A percentile compares a stretch with the other conserved stretches of the same genome.
These are phyloP conservation scores for Murraya koenigii DNA, from an alignment of 345 rosid genomes.

Conservation along the genomic window DNA sequence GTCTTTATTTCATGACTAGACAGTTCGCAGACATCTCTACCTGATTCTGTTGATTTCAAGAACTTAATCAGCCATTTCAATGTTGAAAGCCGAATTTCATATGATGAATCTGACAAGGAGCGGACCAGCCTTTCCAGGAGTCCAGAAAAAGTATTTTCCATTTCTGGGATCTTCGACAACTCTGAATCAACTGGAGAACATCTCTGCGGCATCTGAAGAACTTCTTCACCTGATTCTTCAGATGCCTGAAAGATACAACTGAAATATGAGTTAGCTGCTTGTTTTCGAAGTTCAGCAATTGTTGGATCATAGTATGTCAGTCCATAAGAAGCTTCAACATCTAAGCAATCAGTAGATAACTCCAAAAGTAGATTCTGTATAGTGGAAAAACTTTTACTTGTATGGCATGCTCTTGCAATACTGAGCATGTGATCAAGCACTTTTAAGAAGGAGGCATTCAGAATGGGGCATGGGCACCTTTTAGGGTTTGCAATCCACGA, in stretches of 20 bases:
- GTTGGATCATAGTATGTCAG: conserved; percentile 77
- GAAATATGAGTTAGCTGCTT: conserved; percentile 76
- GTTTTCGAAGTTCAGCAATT: conserved; percentile 74
- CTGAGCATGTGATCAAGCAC: conserved; percentile 79
- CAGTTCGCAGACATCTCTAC: conserved; percentile 16
- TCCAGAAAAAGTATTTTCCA: conserved; percentile 32
- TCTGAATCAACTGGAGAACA: conserved; percentile 21
- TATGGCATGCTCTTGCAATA: conserved; percentile 48
- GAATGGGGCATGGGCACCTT: conserved; percentile 77
- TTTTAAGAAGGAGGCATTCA: conserved; percentile 69
- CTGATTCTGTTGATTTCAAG: conserved; percentile 47
- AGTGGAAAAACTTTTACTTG: conserved; percentile 34
- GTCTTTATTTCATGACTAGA: conserved; percentile 33
- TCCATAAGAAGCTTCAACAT: conserved; percentile 50
- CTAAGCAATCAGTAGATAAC: conserved; percentile 63
- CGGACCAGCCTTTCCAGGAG: conserved; percentile 54
- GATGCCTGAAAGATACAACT: conserved; percentile 67
- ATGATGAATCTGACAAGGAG: conserved; percentile 68
- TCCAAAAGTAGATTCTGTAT: conserved; percentile 60
- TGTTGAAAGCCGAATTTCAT: conserved; percentile 88
- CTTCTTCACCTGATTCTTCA: conserved; percentile 42
- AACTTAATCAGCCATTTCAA: conserved; percentile 81
- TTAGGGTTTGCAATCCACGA: conserved; percentile 77
- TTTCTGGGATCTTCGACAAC: conserved; percentile 28
- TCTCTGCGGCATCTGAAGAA: conserved; percentile 36